Evolutionary conservation across 2,329 filamentous ascomycete genomes (phyloP).

Genomic region (Fusarium tupiense): DNA sequence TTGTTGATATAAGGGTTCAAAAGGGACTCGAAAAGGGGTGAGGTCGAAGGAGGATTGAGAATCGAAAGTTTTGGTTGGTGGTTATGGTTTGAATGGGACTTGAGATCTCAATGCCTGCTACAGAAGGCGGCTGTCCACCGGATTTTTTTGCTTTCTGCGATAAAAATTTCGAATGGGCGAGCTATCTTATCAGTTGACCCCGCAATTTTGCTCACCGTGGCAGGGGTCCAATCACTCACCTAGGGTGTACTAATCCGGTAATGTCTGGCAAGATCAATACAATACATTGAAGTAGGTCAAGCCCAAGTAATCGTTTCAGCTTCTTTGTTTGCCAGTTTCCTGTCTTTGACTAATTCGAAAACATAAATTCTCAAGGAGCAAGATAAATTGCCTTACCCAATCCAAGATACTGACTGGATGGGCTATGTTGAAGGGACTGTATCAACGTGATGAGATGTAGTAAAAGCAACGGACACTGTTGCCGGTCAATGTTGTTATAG

Average conservation of each 20-base stretch:
- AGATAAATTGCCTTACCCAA: not conserved
- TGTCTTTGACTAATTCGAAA: not conserved
- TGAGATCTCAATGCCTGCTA: slow-evolving; percentile 24
- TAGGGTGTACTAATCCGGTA: slow-evolving; percentile 15
- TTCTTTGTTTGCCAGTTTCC: not conserved
- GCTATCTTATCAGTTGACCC: slow-evolving; percentile 39
- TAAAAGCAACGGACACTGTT: not conserved
- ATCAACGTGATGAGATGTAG: not conserved
- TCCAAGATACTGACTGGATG: not conserved
- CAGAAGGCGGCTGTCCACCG: slow-evolving; percentile 29
- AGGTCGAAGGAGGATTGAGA: slow-evolving; percentile 1
- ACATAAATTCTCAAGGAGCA: not conserved
- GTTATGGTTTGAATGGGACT: slow-evolving; percentile 7
- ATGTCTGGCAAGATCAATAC: not conserved
- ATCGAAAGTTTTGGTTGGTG: not conserved
- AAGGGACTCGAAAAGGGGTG: not conserved
- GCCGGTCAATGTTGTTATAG: not conserved
- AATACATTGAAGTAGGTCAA: not conserved
- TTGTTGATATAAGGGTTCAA: not conserved
- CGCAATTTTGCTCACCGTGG: slow-evolving; percentile 42
- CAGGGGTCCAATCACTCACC: slow-evolving; percentile 26
- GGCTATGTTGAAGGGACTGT: not conserved
- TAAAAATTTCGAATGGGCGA: slow-evolving; percentile 39
- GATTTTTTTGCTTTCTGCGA: slow-evolving; percentile 44
- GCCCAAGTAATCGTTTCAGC: not conserved